Base-by-base conservation (phyloP, 139 green algal genomes). In the Chlamydomonas sphaeroides region DNA sequence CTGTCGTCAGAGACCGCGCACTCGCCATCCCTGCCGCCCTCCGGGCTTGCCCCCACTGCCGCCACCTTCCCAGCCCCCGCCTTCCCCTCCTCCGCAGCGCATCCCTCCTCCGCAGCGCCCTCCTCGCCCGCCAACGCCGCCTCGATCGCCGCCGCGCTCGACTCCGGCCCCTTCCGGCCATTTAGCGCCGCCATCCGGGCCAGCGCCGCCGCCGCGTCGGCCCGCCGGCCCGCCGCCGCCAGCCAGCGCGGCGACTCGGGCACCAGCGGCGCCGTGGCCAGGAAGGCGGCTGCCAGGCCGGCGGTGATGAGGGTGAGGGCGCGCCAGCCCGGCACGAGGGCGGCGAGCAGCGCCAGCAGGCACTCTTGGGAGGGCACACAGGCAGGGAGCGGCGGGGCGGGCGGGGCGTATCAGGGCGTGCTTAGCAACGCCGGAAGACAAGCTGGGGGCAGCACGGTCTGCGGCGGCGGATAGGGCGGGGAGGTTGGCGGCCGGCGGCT, bases 171-270 rank as follows among this genome's bases (percentile, higher is more conserved):
- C 7, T 51, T 32, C 21, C 70, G 70, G 35, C 51, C 49, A 51
- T 78, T 78, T 23, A 25, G 32, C 7, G 0, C 0, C 35, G 70
- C 70, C 33, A 78, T 7, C 25, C 21, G 25, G 8, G 49, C 51
- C 70, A 78, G 70, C 51, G 51, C 51, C 70, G 33, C 51, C 33
- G 70, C 70, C 33, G 70, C 70, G 35, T 35, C 30, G 23, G 11
- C 1, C 70, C 70, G 33, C 51, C 51, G 33, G 10, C 70, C 76
- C 76, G 25, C 11, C 23, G 48, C 65, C 35, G 76, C 76, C 33
- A 83, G 76, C 76, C 76, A 83, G 3, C 76, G 39, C 8, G 76
- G 76, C 45, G 76, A 83, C 76, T 83, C 76, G 3, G 39, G 59
- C 41, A 72, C 63, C 33, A 72, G 23, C 42, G 20, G 61, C 41